These are phyloP conservation scores for Brassica balearica DNA, from an alignment of 441 rosid genomes.

Conservation along the genomic window DNA sequence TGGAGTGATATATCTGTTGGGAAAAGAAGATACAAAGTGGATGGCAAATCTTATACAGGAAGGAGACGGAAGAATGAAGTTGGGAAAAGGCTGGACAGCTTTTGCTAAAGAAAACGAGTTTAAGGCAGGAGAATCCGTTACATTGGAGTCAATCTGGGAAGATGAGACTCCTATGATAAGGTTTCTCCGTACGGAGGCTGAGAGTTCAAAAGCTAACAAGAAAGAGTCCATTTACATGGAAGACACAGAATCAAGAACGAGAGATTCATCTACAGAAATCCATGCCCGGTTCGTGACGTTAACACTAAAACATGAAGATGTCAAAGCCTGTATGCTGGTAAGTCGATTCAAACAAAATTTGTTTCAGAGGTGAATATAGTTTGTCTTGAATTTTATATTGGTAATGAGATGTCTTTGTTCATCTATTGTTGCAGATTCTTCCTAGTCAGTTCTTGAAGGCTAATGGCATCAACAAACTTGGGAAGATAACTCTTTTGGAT, in stretches of 20 bases:
- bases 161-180: constrained; percentile 5
- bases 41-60: not conserved
- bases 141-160: constrained; percentile 2
- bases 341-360: not conserved
- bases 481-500: constrained; percentile 1
- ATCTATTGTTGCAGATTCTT: constrained; percentile 5
- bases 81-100: constrained; percentile 19
- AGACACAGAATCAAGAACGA: not conserved
- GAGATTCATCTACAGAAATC: not conserved
- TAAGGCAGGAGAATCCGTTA: constrained; percentile 4
- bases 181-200: not conserved
- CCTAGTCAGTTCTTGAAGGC: constrained; percentile 27
- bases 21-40: constrained; percentile 16
- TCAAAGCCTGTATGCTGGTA: constrained; percentile 20
- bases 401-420: constrained; percentile 4
- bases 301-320: constrained; percentile 13
- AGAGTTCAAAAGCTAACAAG: not conserved
- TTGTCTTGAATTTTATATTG: not conserved
- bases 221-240: not conserved
- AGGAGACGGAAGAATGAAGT: not conserved
- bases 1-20: constrained; percentile 2
- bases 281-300: constrained; percentile 19
- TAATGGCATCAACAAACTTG: constrained; percentile 15
- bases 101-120: constrained; percentile 16
- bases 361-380: not conserved